Conservation (phyloP, 2,329 filamentous ascomycete genomes). For the Exophiala oligosperma region DNA sequence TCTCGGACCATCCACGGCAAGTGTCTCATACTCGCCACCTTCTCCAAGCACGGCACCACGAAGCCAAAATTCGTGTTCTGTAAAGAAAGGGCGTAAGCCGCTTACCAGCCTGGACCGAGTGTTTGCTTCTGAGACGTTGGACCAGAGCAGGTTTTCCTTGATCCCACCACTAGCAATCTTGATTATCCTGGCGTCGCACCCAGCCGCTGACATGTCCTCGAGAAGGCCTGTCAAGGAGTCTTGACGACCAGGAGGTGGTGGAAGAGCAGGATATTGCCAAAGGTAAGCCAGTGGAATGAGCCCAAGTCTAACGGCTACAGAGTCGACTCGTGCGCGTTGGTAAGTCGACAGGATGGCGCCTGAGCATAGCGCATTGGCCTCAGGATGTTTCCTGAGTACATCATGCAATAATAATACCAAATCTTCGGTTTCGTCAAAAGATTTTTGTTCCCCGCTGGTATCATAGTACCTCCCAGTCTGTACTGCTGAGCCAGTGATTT, state of each 20-base stretch:
- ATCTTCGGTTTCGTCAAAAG: slow-evolving; percentile 82
- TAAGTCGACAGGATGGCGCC: slow-evolving; percentile 95
- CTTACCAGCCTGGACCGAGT: slow-evolving; percentile 51
- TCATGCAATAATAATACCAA: slow-evolving; percentile 71
- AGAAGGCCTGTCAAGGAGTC: slow-evolving; percentile 56
- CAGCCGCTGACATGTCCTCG: slow-evolving; percentile 74
- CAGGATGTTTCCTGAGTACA: slow-evolving; percentile 69
- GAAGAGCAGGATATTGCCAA: slow-evolving; percentile 84
- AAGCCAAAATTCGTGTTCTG: slow-evolving; percentile 45
- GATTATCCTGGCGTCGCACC: slow-evolving; percentile 85
- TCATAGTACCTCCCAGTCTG: slow-evolving; percentile 72
- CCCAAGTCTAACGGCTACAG: slow-evolving; percentile 79
- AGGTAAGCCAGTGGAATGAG: slow-evolving; percentile 81
- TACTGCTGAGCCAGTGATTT: slow-evolving; percentile 70
- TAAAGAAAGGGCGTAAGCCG: slow-evolving; percentile 59
- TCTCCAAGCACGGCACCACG: slow-evolving; percentile 80
- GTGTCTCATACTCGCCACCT: slow-evolving; percentile 93
- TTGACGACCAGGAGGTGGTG: slow-evolving; percentile 43
- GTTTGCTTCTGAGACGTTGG: slow-evolving; percentile 64
- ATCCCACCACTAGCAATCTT: slow-evolving; percentile 92
- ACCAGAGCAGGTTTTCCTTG: slow-evolving; percentile 77
- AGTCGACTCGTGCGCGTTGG: slow-evolving; percentile 93
- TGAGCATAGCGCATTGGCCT: slow-evolving; percentile 81
- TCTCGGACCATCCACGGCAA: slow-evolving; percentile 77
- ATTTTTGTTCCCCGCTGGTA: slow-evolving; percentile 13